These are phyloP conservation scores for Phoma sp. DNA, from an alignment of 2,329 filamentous ascomycete species.

Conservation along the genomic window DNA sequence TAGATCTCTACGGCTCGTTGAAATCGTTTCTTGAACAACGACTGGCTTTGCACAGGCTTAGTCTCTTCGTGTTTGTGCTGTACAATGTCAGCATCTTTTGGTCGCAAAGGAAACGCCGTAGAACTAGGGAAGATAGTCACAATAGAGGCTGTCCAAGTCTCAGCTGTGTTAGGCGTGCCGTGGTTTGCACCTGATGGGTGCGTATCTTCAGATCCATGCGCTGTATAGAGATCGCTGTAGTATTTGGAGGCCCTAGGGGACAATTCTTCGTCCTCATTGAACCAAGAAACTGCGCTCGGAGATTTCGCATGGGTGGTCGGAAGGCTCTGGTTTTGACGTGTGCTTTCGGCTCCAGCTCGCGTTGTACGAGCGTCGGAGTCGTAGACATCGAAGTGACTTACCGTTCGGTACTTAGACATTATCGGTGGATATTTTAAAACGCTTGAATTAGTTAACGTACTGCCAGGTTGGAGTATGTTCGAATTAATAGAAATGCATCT, in stretches of 20 bases:
- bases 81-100: not conserved
- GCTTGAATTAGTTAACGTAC: not conserved
- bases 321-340: not conserved
- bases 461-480: not conserved
- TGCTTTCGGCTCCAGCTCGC: not conserved
- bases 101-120: not conserved
- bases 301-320: not conserved
- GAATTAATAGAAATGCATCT: not conserved
- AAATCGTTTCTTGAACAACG: slow-evolving; percentile 11
- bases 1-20: slow-evolving; percentile 31
- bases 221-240: not conserved
- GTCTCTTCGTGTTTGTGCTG: not conserved
- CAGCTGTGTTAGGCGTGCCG: not conserved
- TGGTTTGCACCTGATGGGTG: not conserved
- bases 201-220: not conserved
- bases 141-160: not conserved
- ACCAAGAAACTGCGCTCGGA: not conserved
- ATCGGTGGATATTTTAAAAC: not conserved
- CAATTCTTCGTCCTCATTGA: not conserved
- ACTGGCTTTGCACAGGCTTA: not conserved
- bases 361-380: not conserved
- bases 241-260: slow-evolving; percentile 4
- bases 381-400: not conserved
- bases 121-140: not conserved
- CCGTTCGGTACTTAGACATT: not conserved